Evolutionary conservation across 306 rosid species (phyloP), one percentile per base, ranked within the genome.

Genomic region (Cucurbita maxima): DNA sequence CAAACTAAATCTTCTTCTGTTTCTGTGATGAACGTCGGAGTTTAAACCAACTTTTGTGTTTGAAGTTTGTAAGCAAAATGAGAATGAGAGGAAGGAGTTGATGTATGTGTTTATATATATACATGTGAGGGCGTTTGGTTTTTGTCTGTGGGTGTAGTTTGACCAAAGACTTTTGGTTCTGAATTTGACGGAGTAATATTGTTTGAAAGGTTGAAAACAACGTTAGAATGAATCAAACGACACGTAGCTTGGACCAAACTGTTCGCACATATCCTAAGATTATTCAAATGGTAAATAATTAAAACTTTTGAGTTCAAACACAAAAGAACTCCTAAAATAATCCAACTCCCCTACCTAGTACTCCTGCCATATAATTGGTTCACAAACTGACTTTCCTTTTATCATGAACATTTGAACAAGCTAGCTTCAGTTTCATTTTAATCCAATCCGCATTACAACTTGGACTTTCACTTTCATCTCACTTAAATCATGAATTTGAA

Each of bases 131-230:
- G 45, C 36, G 37, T 10, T 47, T 47, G 51, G 51, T 47, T 47
- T 47, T 47, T 47, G 51, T 47, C 14, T 47, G 7, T 47, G 51
- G 51, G 61, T 7, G 7, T 16, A 47, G 8, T 41, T 73, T 73
- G 76, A 73, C 68, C 40, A 43, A 37, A 6, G 76, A 55, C 51
- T 73, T 40, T 41, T 30, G 40, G 11, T 45, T 45, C 12, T 45
- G 50, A 25, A 25, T 80, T 76, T 79, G 84, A 83, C 85, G 50
- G 10, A 10, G 81, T 53, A 71, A 40, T 62, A 12, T 76, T 4
- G 82, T 79, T 47, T 47, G 51, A 47, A 47, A 47, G 12, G 51
- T 47, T 47, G 51, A 47, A 47, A 10, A 47, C 14, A 66, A 53
- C 36, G 8, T 38, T 61, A 63, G 73, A 78, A 60, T 78, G 43